These are phyloP conservation scores for Silene uniflora DNA, from an alignment of 148 eudicot genomes.

Conservation along the genomic window DNA sequence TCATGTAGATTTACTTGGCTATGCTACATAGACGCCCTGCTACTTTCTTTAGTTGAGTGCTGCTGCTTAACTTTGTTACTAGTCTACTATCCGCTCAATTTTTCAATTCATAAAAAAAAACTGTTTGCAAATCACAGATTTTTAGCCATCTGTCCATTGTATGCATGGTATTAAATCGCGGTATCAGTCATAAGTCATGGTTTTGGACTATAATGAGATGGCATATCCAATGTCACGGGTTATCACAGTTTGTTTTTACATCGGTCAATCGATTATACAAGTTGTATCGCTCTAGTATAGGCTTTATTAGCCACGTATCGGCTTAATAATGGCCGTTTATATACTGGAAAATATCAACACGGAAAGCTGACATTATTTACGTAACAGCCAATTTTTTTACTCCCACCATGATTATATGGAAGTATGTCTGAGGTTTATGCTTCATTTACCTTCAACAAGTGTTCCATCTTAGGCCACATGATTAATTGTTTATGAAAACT, in stretches of 20 bases:
- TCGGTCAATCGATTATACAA: background rate
- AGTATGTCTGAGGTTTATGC: background rate
- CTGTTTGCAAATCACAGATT: too few relatives aligned
- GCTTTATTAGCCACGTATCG: too few relatives aligned
- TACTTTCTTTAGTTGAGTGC: background rate
- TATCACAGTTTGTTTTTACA: background rate
- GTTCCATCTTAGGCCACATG: background rate
- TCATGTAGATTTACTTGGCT: background rate
- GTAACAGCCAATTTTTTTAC: background rate
- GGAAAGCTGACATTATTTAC: background rate
- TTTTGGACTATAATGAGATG: background rate
- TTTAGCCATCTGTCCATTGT: background rate
- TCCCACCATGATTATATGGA: background rate
- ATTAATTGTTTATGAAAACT: background rate
- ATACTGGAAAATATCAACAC: background rate
- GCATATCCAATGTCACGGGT: background rate
- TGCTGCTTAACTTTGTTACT: background rate
- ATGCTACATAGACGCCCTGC: background rate
- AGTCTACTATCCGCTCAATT: background rate
- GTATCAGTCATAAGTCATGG: background rate
- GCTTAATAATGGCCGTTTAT: background rate
- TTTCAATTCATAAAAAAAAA: too few relatives aligned
- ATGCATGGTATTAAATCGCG: background rate
- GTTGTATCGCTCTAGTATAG: background rate
- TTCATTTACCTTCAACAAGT: background rate